Evolutionary conservation across 306 rosid species (phyloP).

Genomic region (Castanopsis chinensis): DNA sequence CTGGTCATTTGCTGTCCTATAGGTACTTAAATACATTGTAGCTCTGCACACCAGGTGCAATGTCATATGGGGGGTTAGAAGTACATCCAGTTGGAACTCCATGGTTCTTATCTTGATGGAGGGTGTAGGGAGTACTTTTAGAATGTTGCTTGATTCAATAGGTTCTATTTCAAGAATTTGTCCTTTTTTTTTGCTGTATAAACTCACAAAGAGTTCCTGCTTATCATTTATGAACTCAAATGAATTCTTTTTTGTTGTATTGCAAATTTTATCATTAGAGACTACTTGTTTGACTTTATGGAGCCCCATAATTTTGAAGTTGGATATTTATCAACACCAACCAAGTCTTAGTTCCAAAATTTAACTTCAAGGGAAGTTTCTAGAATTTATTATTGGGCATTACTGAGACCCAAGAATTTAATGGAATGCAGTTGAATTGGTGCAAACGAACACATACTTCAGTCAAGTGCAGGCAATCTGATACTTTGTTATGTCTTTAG

Average conservation of each 20-base stretch:
- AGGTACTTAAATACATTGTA: constrained; percentile 24
- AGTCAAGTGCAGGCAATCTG: not conserved
- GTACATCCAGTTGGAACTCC: not conserved
- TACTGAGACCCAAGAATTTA: not conserved
- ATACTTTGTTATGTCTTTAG: not conserved
- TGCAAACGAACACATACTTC: not conserved
- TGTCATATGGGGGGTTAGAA: constrained; percentile 5
- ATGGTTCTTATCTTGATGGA: not conserved
- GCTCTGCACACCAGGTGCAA: constrained; percentile 11
- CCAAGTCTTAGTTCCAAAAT: too few relatives aligned
- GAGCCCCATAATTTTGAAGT: not conserved
- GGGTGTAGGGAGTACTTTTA: constrained; percentile 2
- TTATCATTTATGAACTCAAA: not conserved
- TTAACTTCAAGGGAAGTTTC: not conserved
- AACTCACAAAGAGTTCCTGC: not conserved
- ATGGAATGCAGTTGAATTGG: not conserved
- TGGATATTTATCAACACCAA: not conserved
- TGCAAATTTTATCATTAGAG: not conserved
- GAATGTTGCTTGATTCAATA: not conserved
- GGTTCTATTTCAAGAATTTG: not conserved
- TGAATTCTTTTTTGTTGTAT: not conserved
- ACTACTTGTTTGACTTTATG: not conserved
- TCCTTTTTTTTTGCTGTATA: not conserved
- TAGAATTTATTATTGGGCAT: not conserved
- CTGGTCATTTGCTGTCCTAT: not conserved